These are phyloP conservation scores for Fusarium brevicatenulatum DNA, from an alignment of 2,329 filamentous ascomycete species.

Conservation along the genomic window DNA sequence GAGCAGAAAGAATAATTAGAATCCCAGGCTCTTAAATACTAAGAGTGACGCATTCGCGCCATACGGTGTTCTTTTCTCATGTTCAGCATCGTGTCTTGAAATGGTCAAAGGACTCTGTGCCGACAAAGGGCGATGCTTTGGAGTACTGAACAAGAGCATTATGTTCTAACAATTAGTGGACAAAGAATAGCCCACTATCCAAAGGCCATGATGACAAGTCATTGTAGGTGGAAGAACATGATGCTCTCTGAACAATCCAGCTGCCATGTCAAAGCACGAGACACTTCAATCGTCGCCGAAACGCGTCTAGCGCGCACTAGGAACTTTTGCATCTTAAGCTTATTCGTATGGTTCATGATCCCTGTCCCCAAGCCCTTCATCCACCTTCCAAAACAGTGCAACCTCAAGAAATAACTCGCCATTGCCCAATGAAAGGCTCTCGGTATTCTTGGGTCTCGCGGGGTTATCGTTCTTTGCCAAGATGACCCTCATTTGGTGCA, in stretches of 20 bases:
- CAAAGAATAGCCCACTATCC: neutral
- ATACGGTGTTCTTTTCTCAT: neutral
- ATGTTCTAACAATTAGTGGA: fast-evolving
- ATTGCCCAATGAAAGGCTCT: neutral
- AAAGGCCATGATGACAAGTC: too few species aligned
- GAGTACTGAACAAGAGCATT: neutral
- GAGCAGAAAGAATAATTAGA: too few species aligned
- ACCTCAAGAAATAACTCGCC: neutral
- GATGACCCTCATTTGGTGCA: neutral
- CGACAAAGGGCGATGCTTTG: neutral
- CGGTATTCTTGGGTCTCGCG: neutral
- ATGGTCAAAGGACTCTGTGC: neutral
- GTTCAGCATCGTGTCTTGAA: neutral
- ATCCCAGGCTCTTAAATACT: neutral
- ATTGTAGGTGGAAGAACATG: neutral
- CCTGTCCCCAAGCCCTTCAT: conserved; percentile 9
- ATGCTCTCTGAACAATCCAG: too few species aligned
- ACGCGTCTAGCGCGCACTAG: neutral
- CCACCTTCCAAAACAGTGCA: conserved; percentile 30
- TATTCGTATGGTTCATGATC: conserved; percentile 29
- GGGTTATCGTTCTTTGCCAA: neutral
- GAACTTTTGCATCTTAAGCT: conserved; percentile 38
- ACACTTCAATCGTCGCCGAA: neutral
- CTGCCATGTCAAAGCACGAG: neutral
- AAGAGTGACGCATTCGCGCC: too few species aligned